Conservation (phyloP, 345 rosid species). For the Pseudoturritis turrita region DNA sequence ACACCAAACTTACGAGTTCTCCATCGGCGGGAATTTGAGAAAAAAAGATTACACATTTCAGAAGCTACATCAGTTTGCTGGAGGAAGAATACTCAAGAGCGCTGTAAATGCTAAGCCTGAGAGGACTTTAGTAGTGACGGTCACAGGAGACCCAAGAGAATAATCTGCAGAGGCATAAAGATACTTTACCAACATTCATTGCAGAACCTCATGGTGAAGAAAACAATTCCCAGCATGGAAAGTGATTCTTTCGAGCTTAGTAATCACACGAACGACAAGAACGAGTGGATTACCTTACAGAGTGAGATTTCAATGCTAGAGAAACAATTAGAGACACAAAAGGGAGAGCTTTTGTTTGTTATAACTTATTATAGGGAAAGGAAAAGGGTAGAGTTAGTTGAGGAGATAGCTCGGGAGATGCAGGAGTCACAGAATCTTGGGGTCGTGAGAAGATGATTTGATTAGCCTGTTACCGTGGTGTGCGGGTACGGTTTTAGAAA, state of each 20-base stretch:
- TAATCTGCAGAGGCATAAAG: conserved; percentile 21
- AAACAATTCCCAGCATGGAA: conserved; percentile 17
- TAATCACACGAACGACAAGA: conserved; percentile 4
- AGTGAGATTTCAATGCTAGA: conserved; percentile 45
- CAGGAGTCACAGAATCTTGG: conserved; percentile 36
- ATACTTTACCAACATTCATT: conserved; percentile 3
- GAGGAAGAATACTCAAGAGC: conserved; percentile 8
- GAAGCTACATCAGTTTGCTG: conserved; percentile 35
- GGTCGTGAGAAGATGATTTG: conserved; percentile 16
- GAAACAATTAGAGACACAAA: conserved; percentile 51
- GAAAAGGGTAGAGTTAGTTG: conserved; percentile 39
- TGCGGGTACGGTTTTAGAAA: neutral
- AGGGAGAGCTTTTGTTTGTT: conserved; percentile 40
- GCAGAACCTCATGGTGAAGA: conserved; percentile 18
- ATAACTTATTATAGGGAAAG: conserved; percentile 37
- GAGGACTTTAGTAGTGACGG: conserved; percentile 3
- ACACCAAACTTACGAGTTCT: conserved; percentile 17
- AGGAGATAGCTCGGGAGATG: conserved; percentile 45
- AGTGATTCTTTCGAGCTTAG: conserved; percentile 17
- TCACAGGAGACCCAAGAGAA: conserved; percentile 19
- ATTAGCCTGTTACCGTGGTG: neutral
- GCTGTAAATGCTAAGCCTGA: conserved; percentile 28
- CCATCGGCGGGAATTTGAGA: conserved; percentile 32
- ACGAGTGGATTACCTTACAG: conserved; percentile 28
- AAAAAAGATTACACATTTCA: conserved; percentile 29